Conservation (phyloP, 805 yeast species). For the Candida easanensis region DNA sequence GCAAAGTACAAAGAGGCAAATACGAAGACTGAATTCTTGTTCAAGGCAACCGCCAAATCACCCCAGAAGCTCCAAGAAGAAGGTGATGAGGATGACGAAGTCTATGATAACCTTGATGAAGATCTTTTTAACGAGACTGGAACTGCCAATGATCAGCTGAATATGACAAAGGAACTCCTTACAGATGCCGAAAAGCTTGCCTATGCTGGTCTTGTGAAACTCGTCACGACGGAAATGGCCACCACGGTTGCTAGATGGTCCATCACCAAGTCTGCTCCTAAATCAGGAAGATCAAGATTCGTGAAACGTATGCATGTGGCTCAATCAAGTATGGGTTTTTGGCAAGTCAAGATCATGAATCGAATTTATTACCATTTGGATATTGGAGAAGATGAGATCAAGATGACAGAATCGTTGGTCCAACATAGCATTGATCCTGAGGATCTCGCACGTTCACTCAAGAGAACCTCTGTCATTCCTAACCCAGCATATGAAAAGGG, state of each 20-base stretch:
- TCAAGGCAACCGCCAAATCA: slow-evolving; percentile 28
- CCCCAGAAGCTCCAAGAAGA: neutral
- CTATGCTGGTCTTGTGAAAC: slow-evolving; percentile 79
- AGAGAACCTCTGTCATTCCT: slow-evolving; percentile 45
- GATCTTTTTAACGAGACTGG: slow-evolving; percentile 35
- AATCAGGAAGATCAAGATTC: slow-evolving; percentile 41
- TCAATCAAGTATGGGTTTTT: slow-evolving; percentile 76
- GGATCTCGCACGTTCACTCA: slow-evolving; percentile 67
- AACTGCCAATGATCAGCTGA: slow-evolving; percentile 61
- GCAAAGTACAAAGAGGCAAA: slow-evolving; percentile 58
- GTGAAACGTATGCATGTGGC: slow-evolving; percentile 61
- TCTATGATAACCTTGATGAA: slow-evolving; percentile 33
- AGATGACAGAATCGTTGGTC: slow-evolving; percentile 84
- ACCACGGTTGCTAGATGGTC: slow-evolving; percentile 62
- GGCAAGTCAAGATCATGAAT: slow-evolving; percentile 74
- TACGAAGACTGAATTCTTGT: slow-evolving; percentile 53
- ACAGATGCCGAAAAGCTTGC: slow-evolving; percentile 87
- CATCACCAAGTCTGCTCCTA: slow-evolving; percentile 43
- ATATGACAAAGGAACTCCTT: slow-evolving; percentile 76
- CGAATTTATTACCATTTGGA: slow-evolving; percentile 79
- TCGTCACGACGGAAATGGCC: slow-evolving; percentile 78
- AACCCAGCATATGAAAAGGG: slow-evolving; percentile 42
- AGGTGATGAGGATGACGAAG: slow-evolving; percentile 24
- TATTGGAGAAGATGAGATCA: slow-evolving; percentile 69
- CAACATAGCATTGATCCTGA: slow-evolving; percentile 74